Percentiles rank a stretch among this genome's conserved stretches.
Conservation (phyloP, 139 green algal genomes). For the Picochlorum sp. region DNA sequence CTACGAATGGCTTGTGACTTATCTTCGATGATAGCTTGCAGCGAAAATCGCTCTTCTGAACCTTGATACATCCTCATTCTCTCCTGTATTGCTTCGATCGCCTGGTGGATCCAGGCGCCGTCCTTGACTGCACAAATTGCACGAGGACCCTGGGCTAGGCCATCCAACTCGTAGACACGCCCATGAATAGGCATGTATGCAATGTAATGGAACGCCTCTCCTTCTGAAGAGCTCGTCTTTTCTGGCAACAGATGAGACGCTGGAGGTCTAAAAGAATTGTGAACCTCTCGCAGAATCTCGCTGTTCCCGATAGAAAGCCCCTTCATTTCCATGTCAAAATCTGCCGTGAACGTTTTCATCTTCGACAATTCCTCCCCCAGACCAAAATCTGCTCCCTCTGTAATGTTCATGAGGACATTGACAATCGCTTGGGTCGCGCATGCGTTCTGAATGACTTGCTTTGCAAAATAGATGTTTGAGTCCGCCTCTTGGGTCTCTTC, state of each 20-base stretch:
- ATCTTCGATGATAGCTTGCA: constrained; percentile 79
- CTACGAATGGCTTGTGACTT: constrained; percentile 11
- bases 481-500: constrained; percentile 52
- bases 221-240: constrained; percentile 30
- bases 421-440: constrained; percentile 95
- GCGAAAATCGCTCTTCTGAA: constrained; percentile 93
- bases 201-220: constrained; percentile 78
- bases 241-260: constrained; percentile 76
- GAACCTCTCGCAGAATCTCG: constrained; percentile 78
- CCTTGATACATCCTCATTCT: constrained; percentile 81
- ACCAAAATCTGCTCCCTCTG: constrained; percentile 26
- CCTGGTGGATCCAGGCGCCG: constrained; percentile 69
- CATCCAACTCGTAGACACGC: constrained; percentile 90
- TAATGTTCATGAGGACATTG: constrained; percentile 84
- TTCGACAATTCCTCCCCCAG: constrained; percentile 60
- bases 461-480: constrained; percentile 86
- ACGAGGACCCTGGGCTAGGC: constrained; percentile 90
- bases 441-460: constrained; percentile 90
- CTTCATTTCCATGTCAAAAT: constrained; percentile 73
- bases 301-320: constrained; percentile 92
- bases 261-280: constrained; percentile 93
- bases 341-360: constrained; percentile 78
- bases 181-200: constrained; percentile 73
- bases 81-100: constrained; percentile 30
- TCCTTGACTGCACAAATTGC: constrained; percentile 46